Evolutionary conservation across 2,329 filamentous ascomycete genomes (phyloP).

Genomic region (Verticillium zaregamsianum): DNA sequence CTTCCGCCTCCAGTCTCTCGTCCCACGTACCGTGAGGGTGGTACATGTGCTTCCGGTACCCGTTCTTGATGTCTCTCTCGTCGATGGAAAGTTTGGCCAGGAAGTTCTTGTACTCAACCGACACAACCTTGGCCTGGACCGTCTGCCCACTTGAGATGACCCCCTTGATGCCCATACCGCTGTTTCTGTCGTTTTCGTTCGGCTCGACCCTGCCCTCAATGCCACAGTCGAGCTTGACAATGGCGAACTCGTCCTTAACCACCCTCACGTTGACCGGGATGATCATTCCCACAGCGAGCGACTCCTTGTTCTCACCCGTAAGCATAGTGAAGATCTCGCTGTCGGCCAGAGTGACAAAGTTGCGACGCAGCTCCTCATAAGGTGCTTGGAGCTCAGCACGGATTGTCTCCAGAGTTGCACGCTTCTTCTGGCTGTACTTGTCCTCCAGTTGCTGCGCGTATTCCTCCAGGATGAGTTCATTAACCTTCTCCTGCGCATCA

Average conservation of each 20-base stretch:
- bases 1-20: slow-evolving; percentile 71
- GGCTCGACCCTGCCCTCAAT: slow-evolving; percentile 87
- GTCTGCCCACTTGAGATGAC: slow-evolving; percentile 78
- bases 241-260: slow-evolving; percentile 87
- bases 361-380: slow-evolving; percentile 88
- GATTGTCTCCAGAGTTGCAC: slow-evolving; percentile 93
- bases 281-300: slow-evolving; percentile 85
- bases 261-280: slow-evolving; percentile 84
- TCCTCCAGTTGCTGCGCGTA: slow-evolving; percentile 93
- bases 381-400: slow-evolving; percentile 87
- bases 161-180: slow-evolving; percentile 64
- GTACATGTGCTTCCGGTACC: slow-evolving; percentile 66
- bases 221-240: slow-evolving; percentile 90
- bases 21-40: slow-evolving; percentile 84
- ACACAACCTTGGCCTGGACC: slow-evolving; percentile 80
- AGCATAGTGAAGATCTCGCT: slow-evolving; percentile 95
- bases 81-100: slow-evolving; percentile 78
- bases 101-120: slow-evolving; percentile 83
- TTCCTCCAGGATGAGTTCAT: slow-evolving; percentile 92
- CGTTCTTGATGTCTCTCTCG: slow-evolving; percentile 73
- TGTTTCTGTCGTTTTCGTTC: slow-evolving; percentile 28
- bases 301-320: slow-evolving; percentile 85
- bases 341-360: slow-evolving; percentile 64
- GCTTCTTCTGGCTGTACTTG: slow-evolving; percentile 91
- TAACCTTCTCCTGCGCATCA: slow-evolving; percentile 89